These are phyloP conservation scores for Kodamaea sp. DNA, from an alignment of 1,139 yeast genomes.

Conservation along the genomic window DNA sequence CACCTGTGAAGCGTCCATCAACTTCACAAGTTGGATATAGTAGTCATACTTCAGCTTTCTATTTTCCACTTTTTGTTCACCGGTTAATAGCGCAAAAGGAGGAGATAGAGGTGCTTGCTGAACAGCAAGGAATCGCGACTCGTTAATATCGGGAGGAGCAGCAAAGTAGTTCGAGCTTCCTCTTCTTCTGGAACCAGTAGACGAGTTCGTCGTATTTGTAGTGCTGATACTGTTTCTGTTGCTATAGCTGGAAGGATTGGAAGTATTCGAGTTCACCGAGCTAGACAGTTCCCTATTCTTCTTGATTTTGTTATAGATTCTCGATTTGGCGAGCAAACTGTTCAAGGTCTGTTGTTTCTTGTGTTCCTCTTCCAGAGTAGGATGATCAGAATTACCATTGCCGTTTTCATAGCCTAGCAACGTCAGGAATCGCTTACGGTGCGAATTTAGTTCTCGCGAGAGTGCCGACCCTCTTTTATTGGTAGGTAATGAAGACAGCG, in stretches of 20 bases:
- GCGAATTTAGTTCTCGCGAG: constrained; percentile 18
- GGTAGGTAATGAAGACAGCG: background rate
- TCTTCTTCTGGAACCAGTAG: constrained; percentile 24
- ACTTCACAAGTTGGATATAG: constrained; percentile 27
- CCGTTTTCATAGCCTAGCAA: constrained; percentile 19
- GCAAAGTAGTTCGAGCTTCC: constrained; percentile 23
- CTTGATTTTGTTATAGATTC: constrained; percentile 39
- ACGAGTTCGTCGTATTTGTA: constrained; percentile 22
- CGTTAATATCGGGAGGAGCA: constrained; percentile 17
- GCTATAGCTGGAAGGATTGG: constrained; percentile 22
- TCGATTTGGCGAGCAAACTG: constrained; percentile 37
- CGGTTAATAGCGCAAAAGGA: constrained; percentile 18
- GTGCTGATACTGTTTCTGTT: constrained; percentile 30
- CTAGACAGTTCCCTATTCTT: constrained; percentile 42
- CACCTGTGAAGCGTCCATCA: constrained; percentile 15
- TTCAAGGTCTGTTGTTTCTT: constrained; percentile 30
- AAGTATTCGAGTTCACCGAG: constrained; percentile 29
- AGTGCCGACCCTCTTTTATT: constrained; percentile 17
- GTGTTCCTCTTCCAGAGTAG: constrained; percentile 19
- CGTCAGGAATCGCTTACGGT: constrained; percentile 29
- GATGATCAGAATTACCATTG: background rate
- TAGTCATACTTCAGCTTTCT: constrained; percentile 39
- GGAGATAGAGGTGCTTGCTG: constrained; percentile 12
- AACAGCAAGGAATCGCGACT: constrained; percentile 10
- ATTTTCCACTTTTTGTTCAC: constrained; percentile 33